Evolutionary conservation across 202 grass and related monocot genomes (phyloP).

Genomic region (Digitaria exilis): DNA sequence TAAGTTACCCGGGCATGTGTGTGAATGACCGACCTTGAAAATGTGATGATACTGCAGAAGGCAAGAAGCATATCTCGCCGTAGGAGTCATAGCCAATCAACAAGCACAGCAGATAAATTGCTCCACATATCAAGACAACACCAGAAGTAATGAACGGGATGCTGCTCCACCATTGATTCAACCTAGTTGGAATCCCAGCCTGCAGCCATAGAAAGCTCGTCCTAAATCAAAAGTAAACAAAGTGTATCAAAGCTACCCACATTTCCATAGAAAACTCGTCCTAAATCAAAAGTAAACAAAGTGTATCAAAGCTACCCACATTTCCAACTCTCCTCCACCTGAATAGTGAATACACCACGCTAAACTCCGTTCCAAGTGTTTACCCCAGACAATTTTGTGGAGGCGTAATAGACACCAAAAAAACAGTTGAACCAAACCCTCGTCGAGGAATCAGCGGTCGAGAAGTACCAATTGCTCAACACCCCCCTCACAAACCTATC

Average conservation of each 20-base stretch:
- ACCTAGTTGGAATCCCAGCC: slow-evolving; percentile 83
- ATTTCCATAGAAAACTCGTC: neutral
- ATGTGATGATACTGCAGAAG: slow-evolving; percentile 62
- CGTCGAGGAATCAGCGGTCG: neutral
- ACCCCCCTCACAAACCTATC: slow-evolving; percentile 25
- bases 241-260: neutral
- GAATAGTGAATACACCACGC: slow-evolving; percentile 1
- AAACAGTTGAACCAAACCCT: neutral
- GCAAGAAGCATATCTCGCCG: slow-evolving; percentile 85
- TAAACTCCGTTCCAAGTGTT: neutral
- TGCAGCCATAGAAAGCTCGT: slow-evolving; percentile 25
- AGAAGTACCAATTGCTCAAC: too few relatives aligned
- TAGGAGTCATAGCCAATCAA: slow-evolving; percentile 95
- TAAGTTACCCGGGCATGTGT: neutral
- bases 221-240: neutral
- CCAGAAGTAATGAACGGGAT: slow-evolving; percentile 89
- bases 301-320: neutral
- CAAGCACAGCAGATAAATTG: slow-evolving; percentile 83
- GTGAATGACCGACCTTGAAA: slow-evolving; percentile 76
- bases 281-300: neutral
- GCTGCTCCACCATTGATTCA: slow-evolving; percentile 89
- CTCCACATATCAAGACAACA: slow-evolving; percentile 63
- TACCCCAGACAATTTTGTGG: neutral
- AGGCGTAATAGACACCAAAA: neutral
- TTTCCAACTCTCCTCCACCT: neutral